Percentiles rank a stretch among this genome's conserved stretches.
Evolutionary conservation across 495 filamentous ascomycete genomes (phyloP).

Genomic region (Aspergillus indologenus): DNA sequence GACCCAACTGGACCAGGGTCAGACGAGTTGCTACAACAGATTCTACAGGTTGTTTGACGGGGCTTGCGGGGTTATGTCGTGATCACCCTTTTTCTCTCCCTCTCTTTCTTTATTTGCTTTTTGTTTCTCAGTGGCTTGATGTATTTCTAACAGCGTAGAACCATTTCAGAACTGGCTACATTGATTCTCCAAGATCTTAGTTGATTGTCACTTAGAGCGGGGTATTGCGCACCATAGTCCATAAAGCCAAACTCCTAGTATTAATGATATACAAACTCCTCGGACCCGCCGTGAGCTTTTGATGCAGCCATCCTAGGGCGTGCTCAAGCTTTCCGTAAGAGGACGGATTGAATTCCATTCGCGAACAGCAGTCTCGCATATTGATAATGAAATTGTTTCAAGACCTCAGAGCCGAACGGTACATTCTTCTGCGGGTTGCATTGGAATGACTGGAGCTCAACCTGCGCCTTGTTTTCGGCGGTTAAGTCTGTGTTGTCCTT

Average conservation of each 20-base stretch:
- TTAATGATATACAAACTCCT: no score
- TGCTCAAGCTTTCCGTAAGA: not conserved
- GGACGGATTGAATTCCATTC: conserved; percentile 16
- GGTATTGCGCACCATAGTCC: no score
- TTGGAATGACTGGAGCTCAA: conserved; percentile 18
- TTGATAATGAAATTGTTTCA: conserved; percentile 18
- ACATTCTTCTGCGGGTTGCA: conserved; percentile 21
- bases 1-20: conserved; percentile 17
- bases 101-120: no score
- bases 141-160: no score
- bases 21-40: conserved; percentile 14
- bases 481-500: not conserved
- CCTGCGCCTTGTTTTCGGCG: conserved; percentile 7
- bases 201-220: no score
- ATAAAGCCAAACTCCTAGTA: no score
- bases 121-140: no score
- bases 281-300: not conserved
- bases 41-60: not conserved
- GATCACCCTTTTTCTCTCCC: no score
- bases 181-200: no score
- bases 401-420: conserved; percentile 3
- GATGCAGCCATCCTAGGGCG: not conserved
- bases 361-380: conserved; percentile 24
- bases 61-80: no score
- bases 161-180: no score